Conservation (phyloP, 1,139 yeast genomes). For the Citeromyces siamensis region DNA sequence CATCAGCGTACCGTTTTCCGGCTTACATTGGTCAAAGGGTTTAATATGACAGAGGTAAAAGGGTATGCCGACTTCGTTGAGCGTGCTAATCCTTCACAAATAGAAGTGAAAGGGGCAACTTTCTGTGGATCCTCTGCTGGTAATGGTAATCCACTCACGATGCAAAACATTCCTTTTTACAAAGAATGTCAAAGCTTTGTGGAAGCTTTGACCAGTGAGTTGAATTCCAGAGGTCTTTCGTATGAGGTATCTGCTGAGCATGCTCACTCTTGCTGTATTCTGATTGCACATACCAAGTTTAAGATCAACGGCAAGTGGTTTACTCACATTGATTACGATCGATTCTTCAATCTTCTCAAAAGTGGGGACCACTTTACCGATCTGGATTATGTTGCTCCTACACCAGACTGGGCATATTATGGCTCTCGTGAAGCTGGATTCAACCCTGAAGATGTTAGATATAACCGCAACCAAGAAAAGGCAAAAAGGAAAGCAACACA, state of each 20-base stretch:
- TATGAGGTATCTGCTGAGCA: conserved; percentile 92
- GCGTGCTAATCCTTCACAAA: conserved; percentile 74
- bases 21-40: conserved; percentile 83
- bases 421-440: conserved; percentile 83
- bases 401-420: conserved; percentile 88
- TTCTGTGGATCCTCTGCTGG: conserved; percentile 79
- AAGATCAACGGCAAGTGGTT: conserved; percentile 66
- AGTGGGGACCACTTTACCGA: conserved; percentile 58
- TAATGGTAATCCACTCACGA: conserved; percentile 81
- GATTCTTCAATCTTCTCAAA: conserved; percentile 59
- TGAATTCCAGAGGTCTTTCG: conserved; percentile 46
- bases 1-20: conserved; percentile 90
- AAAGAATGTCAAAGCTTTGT: conserved; percentile 82
- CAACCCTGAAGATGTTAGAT: conserved; percentile 72
- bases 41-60: conserved; percentile 69
- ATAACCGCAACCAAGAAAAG: conserved; percentile 56
- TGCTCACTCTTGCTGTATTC: conserved; percentile 88
- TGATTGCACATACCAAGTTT: conserved; percentile 70
- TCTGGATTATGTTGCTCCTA: conserved; percentile 67
- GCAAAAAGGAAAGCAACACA: conserved; percentile 30
- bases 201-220: conserved; percentile 41
- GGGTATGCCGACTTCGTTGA: conserved; percentile 89
- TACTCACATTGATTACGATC: conserved; percentile 79
- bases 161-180: conserved; percentile 92
- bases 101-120: conserved; percentile 91